Percentiles rank a stretch among this genome's conserved stretches.
Evolutionary conservation across 306 rosid species (phyloP).

Genomic region (Cucumis sativus): Cucumber_9930_V3 NC_026658.2:26181001-26181500

Average conservation of each 20-base stretch:
- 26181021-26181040: slow-evolving; percentile 87
- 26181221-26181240: not conserved
- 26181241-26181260: not conserved
- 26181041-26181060: slow-evolving; percentile 86
- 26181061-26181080: slow-evolving; percentile 98
- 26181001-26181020: slow-evolving; percentile 87
- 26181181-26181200: slow-evolving; percentile 85
- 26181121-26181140: slow-evolving; percentile 85
- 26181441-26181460: not conserved
- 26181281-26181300: not conserved
- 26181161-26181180: slow-evolving; percentile 98
- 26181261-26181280: not conserved
- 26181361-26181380: not conserved
- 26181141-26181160: slow-evolving; percentile 95
- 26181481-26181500: too few relatives aligned
- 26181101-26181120: slow-evolving; percentile 27
- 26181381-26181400: not conserved
- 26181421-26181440: not conserved
- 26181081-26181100: slow-evolving; percentile 85
- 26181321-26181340: not conserved
- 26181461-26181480: not conserved
- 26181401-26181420: not conserved
- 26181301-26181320: not conserved
- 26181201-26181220: slow-evolving; percentile 34
- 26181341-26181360: not conserved